phyloP scores from a whole-genome alignment of 2,329 filamentous ascomycete species.

The Pseudocercospora cruenta region DNA sequence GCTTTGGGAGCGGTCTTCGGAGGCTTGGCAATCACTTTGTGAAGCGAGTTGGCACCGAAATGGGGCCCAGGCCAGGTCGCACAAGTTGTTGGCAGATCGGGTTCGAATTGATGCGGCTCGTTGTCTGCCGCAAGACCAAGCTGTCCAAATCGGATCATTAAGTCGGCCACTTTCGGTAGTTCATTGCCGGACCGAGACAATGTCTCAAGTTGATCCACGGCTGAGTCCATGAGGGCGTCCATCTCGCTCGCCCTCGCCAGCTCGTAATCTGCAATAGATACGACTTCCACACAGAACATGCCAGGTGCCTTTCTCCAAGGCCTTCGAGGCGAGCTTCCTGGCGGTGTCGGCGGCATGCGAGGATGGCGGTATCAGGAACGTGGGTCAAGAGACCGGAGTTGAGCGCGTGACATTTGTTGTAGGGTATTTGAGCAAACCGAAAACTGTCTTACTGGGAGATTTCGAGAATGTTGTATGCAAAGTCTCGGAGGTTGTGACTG shows the following conservation, averaged over 20 bases:
- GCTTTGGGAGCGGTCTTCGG: slow-evolving; percentile 10
- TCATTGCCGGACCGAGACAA: slow-evolving; percentile 15
- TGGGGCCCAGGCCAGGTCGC: slow-evolving; percentile 23
- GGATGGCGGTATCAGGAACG: slow-evolving; percentile 1
- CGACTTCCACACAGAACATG: slow-evolving; percentile 14
- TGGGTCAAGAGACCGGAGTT: background rate
- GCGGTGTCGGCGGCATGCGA: slow-evolving; percentile 8
- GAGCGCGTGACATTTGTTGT: slow-evolving; percentile 4
- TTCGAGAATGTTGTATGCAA: background rate
- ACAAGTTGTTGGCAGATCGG: slow-evolving; percentile 24
- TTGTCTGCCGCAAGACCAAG: slow-evolving; percentile 14
- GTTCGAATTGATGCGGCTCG: slow-evolving; percentile 18
- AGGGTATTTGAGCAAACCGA: slow-evolving; percentile 1
- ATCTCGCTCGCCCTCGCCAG: slow-evolving; percentile 12
- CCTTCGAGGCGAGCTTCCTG: background rate
- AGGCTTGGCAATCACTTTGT: slow-evolving; percentile 20
- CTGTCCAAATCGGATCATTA: slow-evolving; percentile 21
- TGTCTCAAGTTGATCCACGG: slow-evolving; percentile 27
- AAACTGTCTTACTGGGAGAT: slow-evolving; percentile 2
- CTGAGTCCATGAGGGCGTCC: slow-evolving; percentile 21
- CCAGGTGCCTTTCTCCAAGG: background rate
- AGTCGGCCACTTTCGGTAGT: slow-evolving; percentile 13
- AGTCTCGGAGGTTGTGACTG: background rate
- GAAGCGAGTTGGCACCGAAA: slow-evolving; percentile 24
- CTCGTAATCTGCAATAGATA: slow-evolving; percentile 26